Evolutionary conservation across 192 early-diverging fungal species (phyloP).

Genomic region (Entrophospora sp.): DNA sequence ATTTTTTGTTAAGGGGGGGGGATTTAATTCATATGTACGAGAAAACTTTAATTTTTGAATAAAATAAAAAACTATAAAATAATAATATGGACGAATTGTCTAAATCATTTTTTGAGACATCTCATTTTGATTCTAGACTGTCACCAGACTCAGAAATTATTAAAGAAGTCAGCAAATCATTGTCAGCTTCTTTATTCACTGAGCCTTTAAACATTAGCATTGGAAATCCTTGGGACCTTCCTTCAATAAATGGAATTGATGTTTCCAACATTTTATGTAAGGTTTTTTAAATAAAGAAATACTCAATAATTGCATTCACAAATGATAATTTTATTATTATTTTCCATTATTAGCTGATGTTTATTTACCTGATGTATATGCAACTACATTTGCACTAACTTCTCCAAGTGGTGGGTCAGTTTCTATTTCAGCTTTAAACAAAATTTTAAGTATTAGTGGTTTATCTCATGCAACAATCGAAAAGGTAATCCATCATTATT

Average conservation of each 20-base stretch:
- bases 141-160: background rate
- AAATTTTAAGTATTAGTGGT: slow-evolving; percentile 31
- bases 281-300: background rate
- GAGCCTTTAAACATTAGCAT: background rate
- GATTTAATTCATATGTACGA: too few relatives aligned
- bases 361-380: slow-evolving; percentile 36
- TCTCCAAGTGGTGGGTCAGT: slow-evolving; percentile 35
- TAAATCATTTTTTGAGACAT: background rate
- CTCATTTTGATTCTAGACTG: background rate
- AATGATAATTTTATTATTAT: background rate
- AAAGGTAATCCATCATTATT: slow-evolving; percentile 26
- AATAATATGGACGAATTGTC: background rate
- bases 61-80: too few relatives aligned
- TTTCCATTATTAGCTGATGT: slow-evolving; percentile 36
- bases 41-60: too few relatives aligned
- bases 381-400: slow-evolving; percentile 37
- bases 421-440: slow-evolving; percentile 34
- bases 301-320: background rate
- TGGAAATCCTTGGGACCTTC: slow-evolving; percentile 20
- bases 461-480: slow-evolving; percentile 34
- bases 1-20: too few relatives aligned
- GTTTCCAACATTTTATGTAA: slow-evolving; percentile 5
- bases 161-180: background rate
- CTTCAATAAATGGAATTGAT: background rate
- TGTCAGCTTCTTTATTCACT: background rate